Evolutionary conservation across 257 asterid genomes (phyloP).

Genomic region (Ligustrum vulgare): DNA sequence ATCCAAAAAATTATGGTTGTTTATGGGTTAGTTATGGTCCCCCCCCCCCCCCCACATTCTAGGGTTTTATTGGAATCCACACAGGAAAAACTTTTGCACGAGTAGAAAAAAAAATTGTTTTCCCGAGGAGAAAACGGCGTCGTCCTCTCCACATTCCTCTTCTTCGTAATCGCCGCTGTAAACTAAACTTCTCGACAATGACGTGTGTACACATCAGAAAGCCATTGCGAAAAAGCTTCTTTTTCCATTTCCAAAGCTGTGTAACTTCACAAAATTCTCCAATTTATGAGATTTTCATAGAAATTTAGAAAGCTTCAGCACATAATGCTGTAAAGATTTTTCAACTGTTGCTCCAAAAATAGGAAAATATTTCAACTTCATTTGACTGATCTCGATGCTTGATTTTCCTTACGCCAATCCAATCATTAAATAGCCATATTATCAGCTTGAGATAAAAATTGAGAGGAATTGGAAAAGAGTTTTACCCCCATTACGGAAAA

Average conservation of each 20-base stretch:
- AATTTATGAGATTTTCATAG: slow-evolving; percentile 2
- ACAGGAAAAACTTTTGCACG: slow-evolving; percentile 22
- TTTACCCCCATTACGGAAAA: background rate
- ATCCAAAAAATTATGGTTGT: slow-evolving; percentile 9
- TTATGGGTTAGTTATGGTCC: slow-evolving; percentile 39
- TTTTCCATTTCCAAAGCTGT: slow-evolving; percentile 30
- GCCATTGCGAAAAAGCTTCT: slow-evolving; percentile 18
- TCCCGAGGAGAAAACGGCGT: slow-evolving; percentile 23
- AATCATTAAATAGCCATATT: background rate
- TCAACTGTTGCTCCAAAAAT: slow-evolving; percentile 25
- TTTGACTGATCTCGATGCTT: background rate
- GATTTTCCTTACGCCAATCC: background rate
- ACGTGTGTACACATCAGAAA: slow-evolving; percentile 30
- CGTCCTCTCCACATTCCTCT: slow-evolving; percentile 13
- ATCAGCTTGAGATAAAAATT: background rate
- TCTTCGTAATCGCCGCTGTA: background rate
- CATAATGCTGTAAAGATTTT: slow-evolving; percentile 17
- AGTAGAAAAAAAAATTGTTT: slow-evolving; percentile 9
- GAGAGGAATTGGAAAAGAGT: background rate
- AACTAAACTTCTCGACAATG: slow-evolving; percentile 13
- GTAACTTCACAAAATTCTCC: background rate
- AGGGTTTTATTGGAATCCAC: slow-evolving; percentile 32
- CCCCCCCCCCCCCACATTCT: no score
- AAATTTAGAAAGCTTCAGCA: slow-evolving; percentile 20
- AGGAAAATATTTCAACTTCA: slow-evolving; percentile 4